Base-by-base conservation (phyloP, 495 filamentous ascomycete genomes). In the Cercophora sp. region DNA sequence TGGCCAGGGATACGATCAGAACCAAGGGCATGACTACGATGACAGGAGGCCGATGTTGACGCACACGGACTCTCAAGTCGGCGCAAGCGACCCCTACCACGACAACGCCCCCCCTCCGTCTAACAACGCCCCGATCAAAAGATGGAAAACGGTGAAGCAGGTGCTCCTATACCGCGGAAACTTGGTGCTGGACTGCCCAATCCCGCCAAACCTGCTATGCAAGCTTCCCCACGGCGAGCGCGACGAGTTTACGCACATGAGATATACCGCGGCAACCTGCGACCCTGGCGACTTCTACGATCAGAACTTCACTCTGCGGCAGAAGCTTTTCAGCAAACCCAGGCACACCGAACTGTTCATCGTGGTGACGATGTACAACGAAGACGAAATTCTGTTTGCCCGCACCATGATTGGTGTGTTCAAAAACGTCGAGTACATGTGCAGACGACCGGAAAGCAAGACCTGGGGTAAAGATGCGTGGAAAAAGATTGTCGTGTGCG, bases 401-500 rank as follows among this genome's bases (percentile, higher is more conserved):
- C 83, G 94, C 29, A 99, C 94, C 3, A 88, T 99, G 89, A 88
- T 86, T 6, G 94, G 94, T 71, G 92, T 99, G 1, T 86, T 97
- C 75, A 96, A 96, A 73, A 99, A 99, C 64, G 87, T 99, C 58
- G 89, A 96, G 70, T 89, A 91, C 72, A 94, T 99, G 88, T 95
- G 91, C 73, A 88, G 83, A 31, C 79, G 92, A 29, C 86, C 85
- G 5, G 86, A 84, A 58, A 96, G 91, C 67, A 94, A 92, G 70
- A 99, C 91, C 1, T 99, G 94, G 94, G 94, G 94, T 52, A 91
- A 88, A 69, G 93, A 99, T 61, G 89, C 91, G 4, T 99, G 94
- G 94, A 97, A 97, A 75, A 97, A 97, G 76, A 95, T 99, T 56
- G 94, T 99, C 10, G 94, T 99, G 13, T 99, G 94, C 64, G 84